phyloP scores from a whole-genome alignment of 805 yeast species.

The Starmera caribaea region DNA sequence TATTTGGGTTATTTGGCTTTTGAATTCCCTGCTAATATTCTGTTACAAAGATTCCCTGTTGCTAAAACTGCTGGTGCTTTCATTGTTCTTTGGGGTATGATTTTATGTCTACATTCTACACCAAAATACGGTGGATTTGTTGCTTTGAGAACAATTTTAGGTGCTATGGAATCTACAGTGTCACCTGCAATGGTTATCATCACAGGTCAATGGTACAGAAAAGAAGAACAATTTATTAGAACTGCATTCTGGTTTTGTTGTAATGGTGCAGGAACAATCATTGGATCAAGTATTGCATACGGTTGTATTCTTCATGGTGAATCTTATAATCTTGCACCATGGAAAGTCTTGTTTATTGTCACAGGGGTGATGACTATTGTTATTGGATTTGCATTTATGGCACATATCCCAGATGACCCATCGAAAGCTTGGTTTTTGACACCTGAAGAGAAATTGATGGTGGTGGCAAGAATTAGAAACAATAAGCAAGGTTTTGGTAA shows the following conservation, averaged over 20 bases:
- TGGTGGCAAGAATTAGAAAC: conserved; percentile 33
- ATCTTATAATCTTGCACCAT: conserved; percentile 28
- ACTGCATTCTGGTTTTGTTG: conserved; percentile 21
- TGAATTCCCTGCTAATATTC: no score
- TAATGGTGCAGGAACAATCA: conserved; percentile 26
- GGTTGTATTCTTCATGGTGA: conserved; percentile 25
- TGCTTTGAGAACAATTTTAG: conserved; percentile 42
- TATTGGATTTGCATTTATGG: conserved; percentile 29
- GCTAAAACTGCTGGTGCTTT: conserved; percentile 38
- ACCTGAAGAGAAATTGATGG: conserved; percentile 29
- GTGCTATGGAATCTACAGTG: conserved; percentile 36
- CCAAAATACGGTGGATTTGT: conserved; percentile 26
- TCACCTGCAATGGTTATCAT: conserved; percentile 18
- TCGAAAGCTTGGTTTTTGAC: conserved; percentile 27
- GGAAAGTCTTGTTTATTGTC: conserved; percentile 45
- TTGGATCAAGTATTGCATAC: conserved; percentile 38
- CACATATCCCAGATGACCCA: conserved; percentile 42
- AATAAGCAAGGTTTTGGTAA: conserved; percentile 37
- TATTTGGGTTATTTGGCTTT: no score
- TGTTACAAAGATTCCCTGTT: conserved; percentile 51
- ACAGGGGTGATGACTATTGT: conserved; percentile 45
- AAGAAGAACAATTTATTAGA: conserved; percentile 22
- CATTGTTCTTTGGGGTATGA: conserved; percentile 53
- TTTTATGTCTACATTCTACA: conserved; percentile 45
- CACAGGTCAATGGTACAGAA: conserved; percentile 10